Evolutionary conservation across 306 rosid species (phyloP).

Genomic region (Ammopiptanthus mongolicus): DNA sequence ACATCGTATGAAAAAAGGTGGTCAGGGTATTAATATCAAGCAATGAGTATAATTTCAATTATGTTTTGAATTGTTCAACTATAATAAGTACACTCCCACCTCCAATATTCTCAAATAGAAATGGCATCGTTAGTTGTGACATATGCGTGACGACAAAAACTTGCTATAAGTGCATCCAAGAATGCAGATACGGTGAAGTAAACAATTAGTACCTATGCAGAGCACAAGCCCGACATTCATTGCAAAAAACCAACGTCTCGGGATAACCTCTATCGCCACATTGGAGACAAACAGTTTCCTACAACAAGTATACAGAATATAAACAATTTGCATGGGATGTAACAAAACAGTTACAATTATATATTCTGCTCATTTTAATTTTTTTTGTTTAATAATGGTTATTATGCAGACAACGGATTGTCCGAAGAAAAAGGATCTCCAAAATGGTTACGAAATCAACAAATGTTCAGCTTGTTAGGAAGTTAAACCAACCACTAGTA

Average conservation of each 20-base stretch:
- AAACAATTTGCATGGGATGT: neutral
- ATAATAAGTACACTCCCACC: neutral
- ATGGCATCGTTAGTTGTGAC: neutral
- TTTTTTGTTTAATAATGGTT: neutral
- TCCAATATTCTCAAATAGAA: neutral
- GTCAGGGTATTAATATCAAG: slow-evolving; percentile 4
- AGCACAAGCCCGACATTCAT: slow-evolving; percentile 18
- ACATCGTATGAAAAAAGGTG: neutral
- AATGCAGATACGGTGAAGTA: neutral
- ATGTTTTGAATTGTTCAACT: neutral
- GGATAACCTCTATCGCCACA: slow-evolving; percentile 32
- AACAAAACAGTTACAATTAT: neutral
- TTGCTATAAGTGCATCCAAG: neutral
- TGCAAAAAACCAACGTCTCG: slow-evolving; percentile 31
- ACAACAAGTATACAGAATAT: neutral
- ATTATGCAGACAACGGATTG: slow-evolving; percentile 1
- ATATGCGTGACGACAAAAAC: neutral
- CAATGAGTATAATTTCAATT: neutral
- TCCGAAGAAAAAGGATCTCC: neutral
- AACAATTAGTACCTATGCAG: slow-evolving; percentile 34
- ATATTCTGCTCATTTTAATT: neutral
- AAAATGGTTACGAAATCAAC: neutral
- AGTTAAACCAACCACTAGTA: too few relatives aligned
- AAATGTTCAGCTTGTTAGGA: too few relatives aligned
- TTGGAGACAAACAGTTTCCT: slow-evolving; percentile 37